Conservation (phyloP, 345 rosid species). For the Brassica nigra region DNA sequence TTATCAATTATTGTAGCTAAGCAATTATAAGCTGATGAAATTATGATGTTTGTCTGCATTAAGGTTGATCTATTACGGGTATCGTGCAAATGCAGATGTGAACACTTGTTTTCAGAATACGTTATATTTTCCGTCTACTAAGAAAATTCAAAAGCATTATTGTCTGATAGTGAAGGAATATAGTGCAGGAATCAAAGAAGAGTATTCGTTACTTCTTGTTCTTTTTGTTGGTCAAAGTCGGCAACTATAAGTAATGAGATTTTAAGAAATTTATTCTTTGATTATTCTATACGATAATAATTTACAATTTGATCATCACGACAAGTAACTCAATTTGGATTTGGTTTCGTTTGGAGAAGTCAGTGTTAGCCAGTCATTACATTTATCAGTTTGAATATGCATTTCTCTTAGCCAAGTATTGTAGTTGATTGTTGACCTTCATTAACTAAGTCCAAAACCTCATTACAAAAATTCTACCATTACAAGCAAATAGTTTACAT, state of each 20-base stretch:
- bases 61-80: neutral
- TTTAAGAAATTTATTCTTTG: neutral
- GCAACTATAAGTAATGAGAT: neutral
- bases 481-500: slow-evolving; percentile 36
- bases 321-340: slow-evolving; percentile 18
- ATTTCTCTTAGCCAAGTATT: neutral
- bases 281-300: neutral
- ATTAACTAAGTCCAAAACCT: neutral
- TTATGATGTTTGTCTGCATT: slow-evolving; percentile 6
- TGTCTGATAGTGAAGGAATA: slow-evolving; percentile 22
- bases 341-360: slow-evolving; percentile 8
- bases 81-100: neutral
- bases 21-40: neutral
- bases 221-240: slow-evolving; percentile 20
- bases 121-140: neutral
- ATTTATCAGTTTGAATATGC: neutral
- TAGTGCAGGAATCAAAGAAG: no score
- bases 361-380: neutral
- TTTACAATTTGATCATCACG: neutral
- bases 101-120: neutral
- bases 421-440: neutral
- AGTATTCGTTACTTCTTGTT: neutral
- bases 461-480: slow-evolving; percentile 19
- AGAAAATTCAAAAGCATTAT: neutral
- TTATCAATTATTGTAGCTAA: slow-evolving; percentile 2